These are phyloP conservation scores for Malassezia globosa DNA, from an alignment of 1,284 basidiomycete genomes.

Conservation along the genomic window DNA sequence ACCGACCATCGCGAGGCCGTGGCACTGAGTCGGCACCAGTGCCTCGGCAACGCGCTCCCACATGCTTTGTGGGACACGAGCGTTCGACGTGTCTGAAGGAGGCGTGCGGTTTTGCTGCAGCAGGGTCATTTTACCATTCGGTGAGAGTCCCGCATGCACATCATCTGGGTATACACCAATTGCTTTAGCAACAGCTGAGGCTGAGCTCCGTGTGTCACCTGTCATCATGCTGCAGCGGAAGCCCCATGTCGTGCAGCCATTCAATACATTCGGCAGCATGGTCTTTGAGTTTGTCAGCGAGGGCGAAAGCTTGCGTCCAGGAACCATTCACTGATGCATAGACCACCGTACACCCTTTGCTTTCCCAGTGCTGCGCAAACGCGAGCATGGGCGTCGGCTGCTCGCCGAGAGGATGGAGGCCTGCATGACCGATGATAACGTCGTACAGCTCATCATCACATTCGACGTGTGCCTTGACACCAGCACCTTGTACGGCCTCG, in stretches of 20 bases:
- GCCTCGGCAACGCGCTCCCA: neutral
- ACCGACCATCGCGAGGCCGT: slow-evolving; percentile 60
- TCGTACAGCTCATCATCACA: slow-evolving; percentile 16
- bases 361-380: slow-evolving; percentile 24
- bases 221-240: slow-evolving; percentile 40
- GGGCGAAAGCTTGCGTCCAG: slow-evolving; percentile 26
- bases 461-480: slow-evolving; percentile 53
- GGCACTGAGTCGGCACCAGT: slow-evolving; percentile 10
- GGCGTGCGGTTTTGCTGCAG: slow-evolving; percentile 17
- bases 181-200: slow-evolving; percentile 31
- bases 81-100: neutral
- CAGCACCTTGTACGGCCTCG: slow-evolving; percentile 76
- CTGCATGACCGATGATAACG: slow-evolving; percentile 30
- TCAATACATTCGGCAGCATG: slow-evolving; percentile 30
- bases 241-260: slow-evolving; percentile 33
- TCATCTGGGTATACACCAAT: slow-evolving; percentile 31
- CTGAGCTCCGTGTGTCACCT: slow-evolving; percentile 36
- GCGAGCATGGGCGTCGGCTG: neutral
- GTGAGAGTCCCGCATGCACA: slow-evolving; percentile 40
- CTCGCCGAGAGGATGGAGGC: slow-evolving; percentile 12
- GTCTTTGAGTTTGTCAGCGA: slow-evolving; percentile 40
- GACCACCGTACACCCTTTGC: slow-evolving; percentile 33
- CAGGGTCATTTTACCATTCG: slow-evolving; percentile 37
- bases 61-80: slow-evolving; percentile 2
- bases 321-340: slow-evolving; percentile 33